Conservation (phyloP, 2,329 filamentous ascomycete genomes). For the Calonectria fujianensis region DNA sequence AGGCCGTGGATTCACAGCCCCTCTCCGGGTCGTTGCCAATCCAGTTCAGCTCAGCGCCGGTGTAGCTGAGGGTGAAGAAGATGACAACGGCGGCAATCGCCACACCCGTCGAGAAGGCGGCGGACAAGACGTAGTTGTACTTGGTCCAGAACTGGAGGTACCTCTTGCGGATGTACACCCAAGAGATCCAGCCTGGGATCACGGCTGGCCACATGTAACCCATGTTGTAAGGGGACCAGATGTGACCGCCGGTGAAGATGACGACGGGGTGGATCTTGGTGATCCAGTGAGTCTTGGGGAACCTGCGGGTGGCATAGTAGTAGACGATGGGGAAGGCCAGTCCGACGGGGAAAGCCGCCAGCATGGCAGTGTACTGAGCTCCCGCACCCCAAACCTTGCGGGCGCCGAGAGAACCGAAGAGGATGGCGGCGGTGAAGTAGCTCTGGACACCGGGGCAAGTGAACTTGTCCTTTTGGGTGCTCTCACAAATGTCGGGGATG, state of each 20-base stretch:
- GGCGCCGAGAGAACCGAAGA: constrained; percentile 64
- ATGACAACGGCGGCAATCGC: constrained; percentile 69
- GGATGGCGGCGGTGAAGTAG: constrained; percentile 63
- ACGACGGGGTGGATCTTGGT: constrained; percentile 67
- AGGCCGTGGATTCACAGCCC: constrained; percentile 53
- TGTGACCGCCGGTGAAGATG: constrained; percentile 64
- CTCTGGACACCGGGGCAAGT: constrained; percentile 62
- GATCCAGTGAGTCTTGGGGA: constrained; percentile 58
- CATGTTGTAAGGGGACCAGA: constrained; percentile 67
- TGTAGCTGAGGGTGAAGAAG: constrained; percentile 68
- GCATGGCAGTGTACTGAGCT: constrained; percentile 60
- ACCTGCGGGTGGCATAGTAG: constrained; percentile 60
- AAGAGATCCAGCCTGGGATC: constrained; percentile 67
- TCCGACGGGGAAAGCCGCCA: constrained; percentile 64
- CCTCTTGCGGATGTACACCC: constrained; percentile 66
- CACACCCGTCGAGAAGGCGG: constrained; percentile 66
- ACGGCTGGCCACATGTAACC: constrained; percentile 69
- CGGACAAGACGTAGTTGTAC: constrained; percentile 69
- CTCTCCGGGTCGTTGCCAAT: constrained; percentile 63
- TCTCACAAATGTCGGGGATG: constrained; percentile 18
- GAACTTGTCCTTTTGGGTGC: constrained; percentile 60
- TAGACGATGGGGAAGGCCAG: constrained; percentile 60
- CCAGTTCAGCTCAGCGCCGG: constrained; percentile 63
- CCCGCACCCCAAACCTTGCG: constrained; percentile 60
- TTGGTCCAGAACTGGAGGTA: constrained; percentile 71